Evolutionary conservation across 2,329 filamentous ascomycete genomes (phyloP).

Genomic region (Apiospora saccharicola): DNA sequence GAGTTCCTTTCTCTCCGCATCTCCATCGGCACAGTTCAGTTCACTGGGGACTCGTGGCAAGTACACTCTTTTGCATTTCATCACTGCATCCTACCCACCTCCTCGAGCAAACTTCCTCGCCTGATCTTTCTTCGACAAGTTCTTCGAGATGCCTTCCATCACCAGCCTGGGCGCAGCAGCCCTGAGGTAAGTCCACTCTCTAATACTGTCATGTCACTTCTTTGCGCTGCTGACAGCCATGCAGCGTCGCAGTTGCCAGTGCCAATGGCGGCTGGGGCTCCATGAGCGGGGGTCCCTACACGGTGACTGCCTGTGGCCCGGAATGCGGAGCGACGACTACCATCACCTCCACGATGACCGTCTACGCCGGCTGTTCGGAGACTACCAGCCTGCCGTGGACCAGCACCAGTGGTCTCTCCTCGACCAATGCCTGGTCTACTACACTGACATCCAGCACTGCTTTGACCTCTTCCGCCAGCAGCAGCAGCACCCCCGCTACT

Average conservation of each 20-base stretch:
- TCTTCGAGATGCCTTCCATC: slow-evolving; percentile 34
- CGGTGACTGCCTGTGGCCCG: slow-evolving; percentile 33
- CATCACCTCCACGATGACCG: slow-evolving; percentile 31
- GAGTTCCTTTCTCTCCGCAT: not conserved
- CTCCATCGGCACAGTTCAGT: slow-evolving; percentile 21
- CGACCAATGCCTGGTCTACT: slow-evolving; percentile 16
- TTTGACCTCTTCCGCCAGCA: not conserved
- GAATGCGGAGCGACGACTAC: slow-evolving; percentile 33
- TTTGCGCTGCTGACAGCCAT: slow-evolving; percentile 31
- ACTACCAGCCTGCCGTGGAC: slow-evolving; percentile 6
- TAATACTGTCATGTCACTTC: not conserved
- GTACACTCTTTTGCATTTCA: slow-evolving; percentile 37
- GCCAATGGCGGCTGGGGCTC: slow-evolving; percentile 33
- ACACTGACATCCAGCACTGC: not conserved
- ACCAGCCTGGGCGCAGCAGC: slow-evolving; percentile 37
- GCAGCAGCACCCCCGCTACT: not conserved
- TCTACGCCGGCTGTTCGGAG: slow-evolving; percentile 36
- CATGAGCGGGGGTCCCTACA: slow-evolving; percentile 36
- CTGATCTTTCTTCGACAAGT: not conserved
- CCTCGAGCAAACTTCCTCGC: not conserved
- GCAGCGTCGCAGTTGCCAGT: slow-evolving; percentile 33
- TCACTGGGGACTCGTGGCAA: slow-evolving; percentile 30
- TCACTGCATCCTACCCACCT: not conserved
- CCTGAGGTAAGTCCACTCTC: slow-evolving; percentile 34
- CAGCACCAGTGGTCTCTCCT: not conserved